Evolutionary conservation across 768 basidiomycete genomes (phyloP).

Genomic region (Pleurotus ostreatus): DNA sequence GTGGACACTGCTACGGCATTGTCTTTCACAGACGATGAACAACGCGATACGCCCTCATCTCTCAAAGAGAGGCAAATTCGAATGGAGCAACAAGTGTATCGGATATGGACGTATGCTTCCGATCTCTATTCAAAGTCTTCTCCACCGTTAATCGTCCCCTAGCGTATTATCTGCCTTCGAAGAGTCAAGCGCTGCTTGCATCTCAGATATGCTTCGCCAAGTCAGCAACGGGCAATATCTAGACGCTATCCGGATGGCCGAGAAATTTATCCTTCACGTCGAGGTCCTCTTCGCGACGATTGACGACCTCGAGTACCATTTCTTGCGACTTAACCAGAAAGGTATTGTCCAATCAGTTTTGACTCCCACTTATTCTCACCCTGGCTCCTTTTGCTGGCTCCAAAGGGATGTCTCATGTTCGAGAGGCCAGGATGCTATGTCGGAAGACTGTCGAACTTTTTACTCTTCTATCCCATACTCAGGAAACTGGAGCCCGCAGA

Average conservation of each 20-base stretch:
- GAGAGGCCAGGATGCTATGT: slow-evolving; percentile 97
- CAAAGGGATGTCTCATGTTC: slow-evolving; percentile 93
- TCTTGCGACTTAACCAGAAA: slow-evolving; percentile 73
- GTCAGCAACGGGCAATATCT: slow-evolving; percentile 96
- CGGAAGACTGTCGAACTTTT: slow-evolving; percentile 99
- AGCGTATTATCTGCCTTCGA: slow-evolving; percentile 96
- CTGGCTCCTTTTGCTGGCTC: slow-evolving; percentile 5
- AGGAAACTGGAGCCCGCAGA: slow-evolving; percentile 84
- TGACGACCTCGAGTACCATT: slow-evolving; percentile 92
- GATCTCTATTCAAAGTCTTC: slow-evolving; percentile 1
- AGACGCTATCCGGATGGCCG: slow-evolving; percentile 97
- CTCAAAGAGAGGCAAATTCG: slow-evolving; percentile 86
- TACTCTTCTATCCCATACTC: slow-evolving; percentile 91
- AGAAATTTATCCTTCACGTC: slow-evolving; percentile 97
- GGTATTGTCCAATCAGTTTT: slow-evolving; percentile 47
- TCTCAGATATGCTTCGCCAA: slow-evolving; percentile 96
- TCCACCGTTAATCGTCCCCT: slow-evolving; percentile 8
- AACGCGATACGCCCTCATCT: slow-evolving; percentile 67
- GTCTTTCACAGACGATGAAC: slow-evolving; percentile 73
- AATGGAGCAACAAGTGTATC: slow-evolving; percentile 98
- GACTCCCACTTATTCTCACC: neutral
- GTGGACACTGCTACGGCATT: slow-evolving; percentile 49
- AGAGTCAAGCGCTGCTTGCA: slow-evolving; percentile 98
- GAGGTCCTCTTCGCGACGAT: slow-evolving; percentile 97
- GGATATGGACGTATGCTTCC: slow-evolving; percentile 93